Base-by-base conservation (phyloP, 192 early-diverging fungal species). In the Oehlia diaphana region DNA sequence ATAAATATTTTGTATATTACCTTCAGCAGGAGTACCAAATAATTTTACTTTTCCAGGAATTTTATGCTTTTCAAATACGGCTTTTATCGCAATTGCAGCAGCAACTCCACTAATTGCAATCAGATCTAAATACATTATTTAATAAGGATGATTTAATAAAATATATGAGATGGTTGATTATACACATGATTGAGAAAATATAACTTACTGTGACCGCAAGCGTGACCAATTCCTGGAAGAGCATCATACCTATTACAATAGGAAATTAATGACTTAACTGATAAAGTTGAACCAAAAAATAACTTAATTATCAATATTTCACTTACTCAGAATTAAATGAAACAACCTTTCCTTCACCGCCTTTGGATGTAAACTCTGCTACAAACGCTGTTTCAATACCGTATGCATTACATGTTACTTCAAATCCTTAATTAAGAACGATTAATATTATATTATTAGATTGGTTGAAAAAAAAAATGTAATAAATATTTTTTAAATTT, bases 21-120 rank as follows among this genome's bases (percentile, higher is more conserved):
- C 88, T 84, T 95, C 93, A 10, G 91, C 93, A 9, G 95, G 94
- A 9, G 93, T 93, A 33, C 94, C 95, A 80, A 91, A 91, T 68
- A 96, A 74, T 70, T 87, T 87, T 31, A 95, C 86, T 9, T 86
- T 86, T n/a, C 90, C 93, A 63, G 85, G 78, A 61, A 92, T 77
- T 4, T 63, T 68, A 23, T 53, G 68, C 50, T 84, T 84, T 78
- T 72, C 71, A 72, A 72, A 23, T 28, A 72, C 71, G 14, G 71
- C 9, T 49, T 26, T 74, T 33, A 87, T 81, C 23, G 86, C 88
- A 21, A 92, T 49, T 19, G 92, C 91, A 42, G 90, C 84, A 21
- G 89, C 91, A 9, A 95, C 83, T 21, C 67, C 67, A 9, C 37
- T 69, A 37, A 69, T 69, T 42, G 67, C 67, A 33, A 69, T 69